A percentile compares a stretch with the other conserved stretches of the same genome.
phyloP scores from a whole-genome alignment of 805 yeast genomes.

The Debaryomyces prosopidis region DNA sequence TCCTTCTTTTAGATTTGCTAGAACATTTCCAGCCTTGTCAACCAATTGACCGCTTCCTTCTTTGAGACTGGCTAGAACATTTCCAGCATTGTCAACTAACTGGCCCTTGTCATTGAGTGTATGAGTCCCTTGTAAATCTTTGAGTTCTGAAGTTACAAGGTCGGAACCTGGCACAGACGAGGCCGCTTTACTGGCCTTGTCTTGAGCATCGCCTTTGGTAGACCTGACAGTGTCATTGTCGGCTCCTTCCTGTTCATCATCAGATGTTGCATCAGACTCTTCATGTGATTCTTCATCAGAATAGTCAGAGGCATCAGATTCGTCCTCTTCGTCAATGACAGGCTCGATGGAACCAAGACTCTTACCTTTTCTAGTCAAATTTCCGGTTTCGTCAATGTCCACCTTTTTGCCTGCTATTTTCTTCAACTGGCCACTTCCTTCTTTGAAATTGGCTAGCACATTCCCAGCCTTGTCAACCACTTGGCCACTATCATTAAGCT shows the following conservation, averaged over 20 bases:
- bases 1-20: too few species aligned
- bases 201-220: not conserved
- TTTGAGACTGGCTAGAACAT: not conserved
- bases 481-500: not conserved
- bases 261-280: not conserved
- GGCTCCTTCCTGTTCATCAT: not conserved
- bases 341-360: constrained; percentile 1
- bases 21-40: too few species aligned
- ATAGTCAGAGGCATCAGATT: not conserved
- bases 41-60: constrained; percentile 1
- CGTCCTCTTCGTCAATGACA: constrained; percentile 1
- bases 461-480: not conserved
- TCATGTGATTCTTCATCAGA: not conserved
- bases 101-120: not conserved
- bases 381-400: not conserved
- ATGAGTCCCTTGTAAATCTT: not conserved
- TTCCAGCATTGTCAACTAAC: not conserved
- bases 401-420: not conserved
- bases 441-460: constrained; percentile 1
- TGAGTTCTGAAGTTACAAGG: not conserved
- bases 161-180: constrained; percentile 1
- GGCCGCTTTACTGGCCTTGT: not conserved
- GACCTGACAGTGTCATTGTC: not conserved
- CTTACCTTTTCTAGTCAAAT: constrained; percentile 1
- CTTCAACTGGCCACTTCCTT: constrained; percentile 1